Evolutionary conservation across 2,329 filamentous ascomycete genomes (phyloP).

Genomic region (Ascochyta rabiei): DNA sequence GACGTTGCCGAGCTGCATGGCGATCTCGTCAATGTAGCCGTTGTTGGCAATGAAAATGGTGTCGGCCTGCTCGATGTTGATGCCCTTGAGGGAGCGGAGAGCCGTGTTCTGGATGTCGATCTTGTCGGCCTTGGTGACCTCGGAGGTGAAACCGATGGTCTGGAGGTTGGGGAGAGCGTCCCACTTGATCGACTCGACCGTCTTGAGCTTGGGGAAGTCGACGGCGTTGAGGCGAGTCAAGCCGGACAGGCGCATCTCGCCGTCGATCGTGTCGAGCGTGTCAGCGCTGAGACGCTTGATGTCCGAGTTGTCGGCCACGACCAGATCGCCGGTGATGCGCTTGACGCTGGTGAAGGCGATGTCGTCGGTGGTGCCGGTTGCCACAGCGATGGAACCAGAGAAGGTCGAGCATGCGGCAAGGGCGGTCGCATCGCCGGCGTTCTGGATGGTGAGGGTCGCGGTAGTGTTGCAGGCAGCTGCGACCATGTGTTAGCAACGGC

Average conservation of each 20-base stretch:
- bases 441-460: conserved; percentile 64
- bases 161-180: conserved; percentile 71
- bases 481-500: conserved; percentile 22
- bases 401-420: conserved; percentile 71
- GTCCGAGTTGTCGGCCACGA: conserved; percentile 60
- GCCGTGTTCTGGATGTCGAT: conserved; percentile 86
- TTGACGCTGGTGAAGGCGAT: conserved; percentile 69
- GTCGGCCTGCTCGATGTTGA: conserved; percentile 76
- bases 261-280: conserved; percentile 69
- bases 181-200: conserved; percentile 72
- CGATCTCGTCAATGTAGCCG: conserved; percentile 74
- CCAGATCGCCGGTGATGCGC: conserved; percentile 64
- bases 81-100: conserved; percentile 76
- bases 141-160: conserved; percentile 64
- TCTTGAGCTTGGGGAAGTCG: conserved; percentile 67
- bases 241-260: conserved; percentile 71
- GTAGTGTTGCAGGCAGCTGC: conserved; percentile 50
- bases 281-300: conserved; percentile 68
- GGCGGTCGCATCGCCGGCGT: conserved; percentile 63
- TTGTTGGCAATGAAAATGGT: conserved; percentile 86
- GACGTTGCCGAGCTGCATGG: conserved; percentile 79
- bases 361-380: conserved; percentile 59
- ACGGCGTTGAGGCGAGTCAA: conserved; percentile 73
- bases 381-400: conserved; percentile 71
- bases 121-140: conserved; percentile 69